Evolutionary conservation across 192 early-diverging fungal genomes (phyloP).

Genomic region (Phycomyces nitens): DNA sequence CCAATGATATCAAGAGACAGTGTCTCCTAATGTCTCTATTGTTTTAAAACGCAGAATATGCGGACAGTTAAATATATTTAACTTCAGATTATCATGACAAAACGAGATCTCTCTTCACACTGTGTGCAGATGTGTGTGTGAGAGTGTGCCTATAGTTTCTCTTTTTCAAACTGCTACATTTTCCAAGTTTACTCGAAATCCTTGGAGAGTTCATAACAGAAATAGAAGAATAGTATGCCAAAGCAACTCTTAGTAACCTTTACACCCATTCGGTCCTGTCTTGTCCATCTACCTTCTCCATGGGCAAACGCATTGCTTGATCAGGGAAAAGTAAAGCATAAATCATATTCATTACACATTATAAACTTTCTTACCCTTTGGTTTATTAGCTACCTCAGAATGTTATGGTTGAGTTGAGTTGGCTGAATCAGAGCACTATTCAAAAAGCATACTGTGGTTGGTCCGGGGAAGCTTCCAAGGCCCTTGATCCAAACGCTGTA

Average conservation of each 20-base stretch:
- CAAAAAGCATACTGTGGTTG: slow-evolving; percentile 63
- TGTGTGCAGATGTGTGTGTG: too few relatives aligned
- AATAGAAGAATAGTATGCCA: slow-evolving; percentile 37
- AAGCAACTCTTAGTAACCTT: slow-evolving; percentile 63
- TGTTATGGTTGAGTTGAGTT: slow-evolving; percentile 53
- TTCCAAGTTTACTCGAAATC: too few relatives aligned
- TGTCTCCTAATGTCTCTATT: too few relatives aligned
- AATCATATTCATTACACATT: neutral
- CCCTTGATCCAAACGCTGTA: slow-evolving; percentile 24
- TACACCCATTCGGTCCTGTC: slow-evolving; percentile 59
- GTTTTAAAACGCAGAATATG: too few relatives aligned
- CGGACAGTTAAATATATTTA: neutral
- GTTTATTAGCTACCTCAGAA: slow-evolving; percentile 51
- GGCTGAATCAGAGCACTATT: slow-evolving; percentile 36
- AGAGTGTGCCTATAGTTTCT: neutral
- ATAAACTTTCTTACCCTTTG: slow-evolving; percentile 1
- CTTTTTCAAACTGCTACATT: neutral
- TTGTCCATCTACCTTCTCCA: slow-evolving; percentile 69
- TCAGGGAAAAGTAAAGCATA: slow-evolving; percentile 54
- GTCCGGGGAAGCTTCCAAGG: slow-evolving; percentile 54
- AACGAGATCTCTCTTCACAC: neutral
- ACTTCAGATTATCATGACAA: slow-evolving; percentile 4
- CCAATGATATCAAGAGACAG: too few relatives aligned
- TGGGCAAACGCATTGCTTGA: slow-evolving; percentile 74
- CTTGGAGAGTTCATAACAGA: too few relatives aligned